Evolutionary conservation across 2,329 filamentous ascomycete genomes (phyloP).

Genomic region (Neoarthrinium moseri): DNA sequence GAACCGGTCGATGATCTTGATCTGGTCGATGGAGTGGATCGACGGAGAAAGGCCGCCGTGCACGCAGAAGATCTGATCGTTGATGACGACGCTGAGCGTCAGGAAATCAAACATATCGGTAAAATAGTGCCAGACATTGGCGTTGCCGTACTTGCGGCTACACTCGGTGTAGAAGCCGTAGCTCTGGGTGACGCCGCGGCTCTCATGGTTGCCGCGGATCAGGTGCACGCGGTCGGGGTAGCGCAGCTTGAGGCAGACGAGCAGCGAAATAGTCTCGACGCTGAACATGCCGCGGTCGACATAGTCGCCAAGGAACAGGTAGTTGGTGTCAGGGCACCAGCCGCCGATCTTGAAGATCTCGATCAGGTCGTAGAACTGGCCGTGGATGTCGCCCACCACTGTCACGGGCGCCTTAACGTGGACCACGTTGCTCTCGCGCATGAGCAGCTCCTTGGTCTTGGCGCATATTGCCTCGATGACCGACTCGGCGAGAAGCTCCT

Average conservation of each 20-base stretch:
- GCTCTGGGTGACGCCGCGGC: conserved; percentile 93
- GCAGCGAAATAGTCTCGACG: conserved; percentile 96
- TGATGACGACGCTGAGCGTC: conserved; percentile 94
- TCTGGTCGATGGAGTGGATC: conserved; percentile 98
- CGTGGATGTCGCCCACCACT: conserved; percentile 97
- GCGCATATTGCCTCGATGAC: conserved; percentile 99
- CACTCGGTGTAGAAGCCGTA: conserved; percentile 99
- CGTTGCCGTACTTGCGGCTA: conserved; percentile 95
- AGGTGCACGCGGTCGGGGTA: conserved; percentile 95
- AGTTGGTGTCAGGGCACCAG: conserved; percentile 96
- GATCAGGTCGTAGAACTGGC: conserved; percentile 98
- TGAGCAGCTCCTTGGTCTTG: conserved; percentile 97
- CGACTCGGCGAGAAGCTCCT: conserved; percentile 93
- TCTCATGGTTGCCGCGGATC: conserved; percentile 97
- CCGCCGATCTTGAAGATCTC: conserved; percentile 99
- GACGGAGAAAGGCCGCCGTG: conserved; percentile 86
- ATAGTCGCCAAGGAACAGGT: conserved; percentile 98
- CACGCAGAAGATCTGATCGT: conserved; percentile 98
- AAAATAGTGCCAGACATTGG: conserved; percentile 99
- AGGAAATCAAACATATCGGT: conserved; percentile 99
- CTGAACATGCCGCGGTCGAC: conserved; percentile 98
- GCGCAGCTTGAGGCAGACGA: conserved; percentile 94
- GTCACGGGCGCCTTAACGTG: conserved; percentile 95
- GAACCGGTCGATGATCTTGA: conserved; percentile 99
- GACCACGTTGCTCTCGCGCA: conserved; percentile 99